A percentile compares a stretch with the other conserved stretches of the same genome.
Evolutionary conservation across 108 stramenopile species (phyloP).

Genomic region (Stephanodiscus triporus): DNA sequence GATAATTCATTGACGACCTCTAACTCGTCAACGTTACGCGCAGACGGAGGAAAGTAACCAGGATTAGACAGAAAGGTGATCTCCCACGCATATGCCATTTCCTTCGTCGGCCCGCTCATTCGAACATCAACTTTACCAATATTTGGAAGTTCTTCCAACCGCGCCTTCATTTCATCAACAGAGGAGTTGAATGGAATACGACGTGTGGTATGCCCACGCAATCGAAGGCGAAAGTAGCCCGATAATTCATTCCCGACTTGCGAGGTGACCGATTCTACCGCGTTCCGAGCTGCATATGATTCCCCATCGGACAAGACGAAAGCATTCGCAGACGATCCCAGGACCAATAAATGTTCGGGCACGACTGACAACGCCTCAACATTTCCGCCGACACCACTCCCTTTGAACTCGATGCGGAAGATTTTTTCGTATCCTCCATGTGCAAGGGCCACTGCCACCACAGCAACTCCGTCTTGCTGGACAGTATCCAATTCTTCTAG

Average conservation of each 20-base stretch:
- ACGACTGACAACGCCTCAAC: constrained; percentile 67
- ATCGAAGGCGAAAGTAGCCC: constrained; percentile 67
- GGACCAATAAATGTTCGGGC: constrained; percentile 40
- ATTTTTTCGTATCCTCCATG: constrained; percentile 48
- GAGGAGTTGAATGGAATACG: constrained; percentile 84
- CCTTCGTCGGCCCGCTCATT: constrained; percentile 59
- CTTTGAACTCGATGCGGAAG: constrained; percentile 69
- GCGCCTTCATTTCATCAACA: constrained; percentile 59
- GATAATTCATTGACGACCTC: constrained; percentile 41
- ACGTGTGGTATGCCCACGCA: constrained; percentile 65
- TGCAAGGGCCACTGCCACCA: constrained; percentile 38
- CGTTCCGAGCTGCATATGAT: constrained; percentile 48
- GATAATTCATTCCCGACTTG: constrained; percentile 65
- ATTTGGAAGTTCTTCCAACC: constrained; percentile 76
- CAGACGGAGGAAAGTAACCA: constrained; percentile 74
- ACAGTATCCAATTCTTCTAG: constrained; percentile 69
- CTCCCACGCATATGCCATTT: constrained; percentile 76
- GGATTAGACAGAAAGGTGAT: constrained; percentile 84
- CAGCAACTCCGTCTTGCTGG: constrained; percentile 54
- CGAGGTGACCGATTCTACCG: constrained; percentile 43
- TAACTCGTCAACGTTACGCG: constrained; percentile 62
- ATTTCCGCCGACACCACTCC: constrained; percentile 71
- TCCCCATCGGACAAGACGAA: constrained; percentile 66
- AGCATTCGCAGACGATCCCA: constrained; percentile 62
- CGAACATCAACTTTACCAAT: constrained; percentile 72